Percentiles rank a stretch among this genome's conserved stretches.
phyloP scores from a whole-genome alignment of 768 basidiomycete species.

The Paxillus rubicundulus region DNA sequence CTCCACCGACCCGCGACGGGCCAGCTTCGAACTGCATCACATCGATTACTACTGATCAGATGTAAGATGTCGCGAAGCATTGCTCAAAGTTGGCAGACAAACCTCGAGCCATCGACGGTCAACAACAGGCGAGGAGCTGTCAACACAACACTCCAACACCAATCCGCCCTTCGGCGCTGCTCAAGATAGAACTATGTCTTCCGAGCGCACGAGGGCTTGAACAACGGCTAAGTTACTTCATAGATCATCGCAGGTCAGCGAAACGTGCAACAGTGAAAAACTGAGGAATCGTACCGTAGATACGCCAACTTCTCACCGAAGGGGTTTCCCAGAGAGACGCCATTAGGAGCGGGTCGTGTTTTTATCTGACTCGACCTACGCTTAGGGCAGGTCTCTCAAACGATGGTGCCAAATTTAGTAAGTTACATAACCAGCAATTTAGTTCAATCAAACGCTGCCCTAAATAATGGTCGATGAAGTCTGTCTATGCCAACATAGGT shows the following conservation, averaged over 20 bases:
- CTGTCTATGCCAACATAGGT: constrained; percentile 3
- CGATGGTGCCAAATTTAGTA: background rate
- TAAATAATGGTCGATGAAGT: background rate
- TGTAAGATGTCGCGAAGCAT: constrained; percentile 3
- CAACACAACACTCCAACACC: constrained; percentile 13
- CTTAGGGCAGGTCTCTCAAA: constrained; percentile 33
- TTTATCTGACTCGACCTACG: constrained; percentile 13
- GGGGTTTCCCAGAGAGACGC: constrained; percentile 30
- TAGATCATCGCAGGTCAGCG: background rate
- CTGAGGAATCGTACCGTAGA: constrained; percentile 1
- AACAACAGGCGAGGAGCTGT: constrained; percentile 4
- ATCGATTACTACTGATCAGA: constrained; percentile 17
- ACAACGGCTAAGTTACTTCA: constrained; percentile 22
- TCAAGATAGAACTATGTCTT: background rate
- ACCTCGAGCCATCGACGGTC: constrained; percentile 11
- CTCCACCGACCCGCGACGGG: constrained; percentile 21
- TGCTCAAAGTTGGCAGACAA: background rate
- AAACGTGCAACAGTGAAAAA: background rate
- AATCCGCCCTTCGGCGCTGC: constrained; percentile 12
- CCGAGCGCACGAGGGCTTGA: constrained; percentile 3
- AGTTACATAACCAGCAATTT: too few species aligned
- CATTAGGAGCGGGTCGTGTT: background rate
- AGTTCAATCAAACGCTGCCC: too few species aligned
- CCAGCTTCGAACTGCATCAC: constrained; percentile 16
- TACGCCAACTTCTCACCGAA: constrained; percentile 22